Conservation (phyloP, 2,329 filamentous ascomycete genomes). For the Fusarium burgessii region DNA sequence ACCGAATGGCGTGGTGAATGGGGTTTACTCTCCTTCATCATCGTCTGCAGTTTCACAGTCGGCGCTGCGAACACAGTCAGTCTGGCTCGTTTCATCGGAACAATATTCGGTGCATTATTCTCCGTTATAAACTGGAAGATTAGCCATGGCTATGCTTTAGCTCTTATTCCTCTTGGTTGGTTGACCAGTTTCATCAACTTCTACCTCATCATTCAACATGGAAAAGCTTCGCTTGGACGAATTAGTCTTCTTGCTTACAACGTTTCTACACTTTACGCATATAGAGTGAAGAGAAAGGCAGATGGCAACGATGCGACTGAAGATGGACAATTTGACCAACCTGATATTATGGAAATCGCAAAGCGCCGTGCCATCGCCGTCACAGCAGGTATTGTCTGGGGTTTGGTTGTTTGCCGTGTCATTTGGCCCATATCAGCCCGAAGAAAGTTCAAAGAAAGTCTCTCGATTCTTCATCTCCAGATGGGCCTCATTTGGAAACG, state of each 20-base stretch:
- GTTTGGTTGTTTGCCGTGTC: slow-evolving; percentile 86
- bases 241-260: slow-evolving; percentile 98
- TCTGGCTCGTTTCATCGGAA: slow-evolving; percentile 86
- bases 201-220: slow-evolving; percentile 85
- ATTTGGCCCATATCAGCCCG: slow-evolving; percentile 95
- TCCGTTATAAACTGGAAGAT: slow-evolving; percentile 84
- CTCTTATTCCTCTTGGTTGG: slow-evolving; percentile 84
- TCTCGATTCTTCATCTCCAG: slow-evolving; percentile 89
- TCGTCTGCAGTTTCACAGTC: slow-evolving; percentile 98
- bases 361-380: slow-evolving; percentile 90
- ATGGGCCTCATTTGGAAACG: slow-evolving; percentile 97
- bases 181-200: slow-evolving; percentile 85
- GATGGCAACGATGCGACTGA: slow-evolving; percentile 75
- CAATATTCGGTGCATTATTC: slow-evolving; percentile 80
- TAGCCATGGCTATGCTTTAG: slow-evolving; percentile 77
- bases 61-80: slow-evolving; percentile 97
- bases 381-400: slow-evolving; percentile 91
- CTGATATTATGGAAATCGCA: slow-evolving; percentile 87
- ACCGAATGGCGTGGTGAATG: slow-evolving; percentile 93
- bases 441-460: slow-evolving; percentile 86
- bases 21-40: slow-evolving; percentile 96
- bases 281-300: slow-evolving; percentile 83
- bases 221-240: slow-evolving; percentile 90
- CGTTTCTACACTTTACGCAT: slow-evolving; percentile 91
- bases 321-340: slow-evolving; percentile 84